Base-by-base conservation (phyloP, 2,329 filamentous ascomycete species). In the Aspergillus versicolor region DNA sequence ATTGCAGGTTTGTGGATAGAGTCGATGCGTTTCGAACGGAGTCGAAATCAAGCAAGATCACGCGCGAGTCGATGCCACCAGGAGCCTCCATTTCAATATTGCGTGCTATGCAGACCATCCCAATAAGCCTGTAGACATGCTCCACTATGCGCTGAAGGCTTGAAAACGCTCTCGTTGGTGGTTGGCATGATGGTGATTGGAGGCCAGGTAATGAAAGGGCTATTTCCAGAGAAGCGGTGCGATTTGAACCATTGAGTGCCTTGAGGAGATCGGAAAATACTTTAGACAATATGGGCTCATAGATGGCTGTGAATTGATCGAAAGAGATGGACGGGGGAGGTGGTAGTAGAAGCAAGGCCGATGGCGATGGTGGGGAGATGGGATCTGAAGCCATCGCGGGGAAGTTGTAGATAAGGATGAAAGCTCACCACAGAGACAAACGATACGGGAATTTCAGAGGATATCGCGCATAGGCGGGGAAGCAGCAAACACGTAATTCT, bases 121-220 rank as follows among this genome's bases (percentile, higher is more conserved):
- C 88, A 55, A 94, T 79, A 49, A 97, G 81, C 66, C 87, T 86
- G 79, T 97, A 97, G 22, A 95, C 70, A 24, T 84, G 84, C 3
- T 89, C 89, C 21, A 97, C 76, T 5, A 93, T 79, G n/a, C 82
- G 80, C 73, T 96, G 91, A 0, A 87, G 83, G n/a, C 81, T 75
- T 34, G 80, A 70, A 82, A 92, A 96, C 17, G 84, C 77, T 45
- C 84, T 76, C 22, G 82, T 78, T 64, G 83, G 81, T 45, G 82
- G 79, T 30, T 75, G 73, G 21, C 76, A 74, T 22, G 78, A 76
- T 32, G 75, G 75, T 19, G 83, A 81, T 46, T 80, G 75, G 12
- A 92, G 79, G 51, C 88, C 78, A 2, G 87, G 84, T 47, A 83
- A 83, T 2, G 83, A 82, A 38, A 95, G 72, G 2, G 86, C 89